A percentile compares a stretch with the other conserved stretches of the same genome.
Conservation (phyloP, 768 basidiomycete species). For the Naematelia encephala region DNA sequence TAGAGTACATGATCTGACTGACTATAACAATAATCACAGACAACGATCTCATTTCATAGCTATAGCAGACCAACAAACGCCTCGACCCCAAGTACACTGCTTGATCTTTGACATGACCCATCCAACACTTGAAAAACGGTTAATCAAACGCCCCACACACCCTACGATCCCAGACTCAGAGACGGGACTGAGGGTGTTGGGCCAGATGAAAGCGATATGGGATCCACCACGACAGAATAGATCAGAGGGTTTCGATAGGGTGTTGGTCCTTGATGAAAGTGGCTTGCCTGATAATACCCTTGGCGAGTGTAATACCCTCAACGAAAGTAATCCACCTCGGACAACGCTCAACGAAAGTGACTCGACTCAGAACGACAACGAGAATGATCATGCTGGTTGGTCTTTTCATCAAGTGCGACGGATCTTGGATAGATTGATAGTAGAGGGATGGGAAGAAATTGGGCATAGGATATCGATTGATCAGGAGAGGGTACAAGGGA, state of each 20-base stretch:
- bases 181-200: slow-evolving; percentile 36
- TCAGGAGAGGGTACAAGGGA: too few species aligned
- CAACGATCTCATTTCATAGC: slow-evolving; percentile 46
- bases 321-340: too few species aligned
- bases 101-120: slow-evolving; percentile 24
- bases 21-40: slow-evolving; percentile 15
- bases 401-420: too few species aligned
- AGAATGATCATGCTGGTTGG: too few species aligned
- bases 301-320: too few species aligned
- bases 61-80: slow-evolving; percentile 21
- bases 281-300: too few species aligned
- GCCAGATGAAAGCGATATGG: slow-evolving; percentile 35
- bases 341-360: too few species aligned
- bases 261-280: slow-evolving; percentile 22
- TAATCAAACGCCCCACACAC: slow-evolving; percentile 31
- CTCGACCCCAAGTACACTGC: slow-evolving; percentile 23
- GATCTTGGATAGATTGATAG: too few species aligned
- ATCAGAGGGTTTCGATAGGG: slow-evolving; percentile 42
- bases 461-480: too few species aligned
- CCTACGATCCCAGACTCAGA: slow-evolving; percentile 43
- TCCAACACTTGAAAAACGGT: slow-evolving; percentile 27
- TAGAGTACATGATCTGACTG: neutral
- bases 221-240: slow-evolving; percentile 26
- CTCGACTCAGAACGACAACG: too few species aligned
- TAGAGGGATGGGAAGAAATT: too few species aligned